phyloP scores from a whole-genome alignment of 306 rosid genomes.

The Quercus robur region DNA sequence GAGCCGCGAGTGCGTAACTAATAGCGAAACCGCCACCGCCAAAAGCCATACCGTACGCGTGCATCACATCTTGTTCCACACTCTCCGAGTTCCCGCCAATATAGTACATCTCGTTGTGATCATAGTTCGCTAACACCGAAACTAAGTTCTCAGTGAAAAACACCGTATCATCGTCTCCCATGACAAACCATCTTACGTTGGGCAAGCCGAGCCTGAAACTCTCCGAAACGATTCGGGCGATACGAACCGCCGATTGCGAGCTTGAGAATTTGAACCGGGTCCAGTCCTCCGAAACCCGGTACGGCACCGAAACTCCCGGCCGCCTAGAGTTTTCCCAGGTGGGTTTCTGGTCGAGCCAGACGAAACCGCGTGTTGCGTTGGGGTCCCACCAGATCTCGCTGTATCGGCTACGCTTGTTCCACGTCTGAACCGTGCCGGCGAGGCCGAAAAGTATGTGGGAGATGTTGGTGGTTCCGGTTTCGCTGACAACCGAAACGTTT shows the following conservation, averaged over 20 bases:
- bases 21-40: slow-evolving; percentile 96
- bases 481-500: slow-evolving; percentile 2
- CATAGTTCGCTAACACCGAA: slow-evolving; percentile 61
- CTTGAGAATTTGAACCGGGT: slow-evolving; percentile 45
- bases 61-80: slow-evolving; percentile 78
- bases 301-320: slow-evolving; percentile 27
- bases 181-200: slow-evolving; percentile 89
- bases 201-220: slow-evolving; percentile 61
- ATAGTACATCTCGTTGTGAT: slow-evolving; percentile 64
- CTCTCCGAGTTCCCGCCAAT: slow-evolving; percentile 96
- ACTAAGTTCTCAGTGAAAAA: slow-evolving; percentile 75
- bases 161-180: slow-evolving; percentile 97
- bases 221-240: slow-evolving; percentile 73
- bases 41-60: slow-evolving; percentile 83
- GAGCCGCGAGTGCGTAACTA: slow-evolving; percentile 77
- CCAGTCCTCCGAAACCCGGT: slow-evolving; percentile 60
- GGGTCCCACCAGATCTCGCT: slow-evolving; percentile 71
- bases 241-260: slow-evolving; percentile 71
- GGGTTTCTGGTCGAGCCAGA: slow-evolving; percentile 70
- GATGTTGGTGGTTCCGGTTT: slow-evolving; percentile 49
- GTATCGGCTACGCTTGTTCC: slow-evolving; percentile 59
- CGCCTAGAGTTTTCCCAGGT: too few species aligned
- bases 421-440: slow-evolving; percentile 65
- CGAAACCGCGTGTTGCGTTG: slow-evolving; percentile 58
- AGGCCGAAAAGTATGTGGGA: slow-evolving; percentile 83